Evolutionary conservation across 805 yeast genomes (phyloP).

Genomic region (Ogataea corticis): DNA sequence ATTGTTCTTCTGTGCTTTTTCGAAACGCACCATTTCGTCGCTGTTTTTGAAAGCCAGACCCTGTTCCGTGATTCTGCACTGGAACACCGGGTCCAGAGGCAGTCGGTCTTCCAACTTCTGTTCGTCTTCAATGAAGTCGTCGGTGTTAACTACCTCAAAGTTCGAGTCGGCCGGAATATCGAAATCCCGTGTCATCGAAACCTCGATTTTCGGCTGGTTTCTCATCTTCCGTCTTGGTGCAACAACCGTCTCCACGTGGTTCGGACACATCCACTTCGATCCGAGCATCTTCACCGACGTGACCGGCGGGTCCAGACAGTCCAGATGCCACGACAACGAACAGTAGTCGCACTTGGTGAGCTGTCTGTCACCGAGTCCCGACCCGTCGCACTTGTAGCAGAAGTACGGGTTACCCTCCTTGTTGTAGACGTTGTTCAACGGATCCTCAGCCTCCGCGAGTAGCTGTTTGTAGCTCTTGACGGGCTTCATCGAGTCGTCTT

Average conservation of each 20-base stretch:
- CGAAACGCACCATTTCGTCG: slow-evolving; percentile 26
- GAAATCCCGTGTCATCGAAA: slow-evolving; percentile 52
- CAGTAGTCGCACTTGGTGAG: slow-evolving; percentile 84
- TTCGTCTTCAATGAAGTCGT: slow-evolving; percentile 32
- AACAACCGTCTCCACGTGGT: slow-evolving; percentile 62
- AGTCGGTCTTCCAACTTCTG: slow-evolving; percentile 27
- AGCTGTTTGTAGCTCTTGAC: slow-evolving; percentile 42
- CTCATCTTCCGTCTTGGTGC: slow-evolving; percentile 50
- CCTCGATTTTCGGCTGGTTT: slow-evolving; percentile 54
- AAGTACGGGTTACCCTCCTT: slow-evolving; percentile 65
- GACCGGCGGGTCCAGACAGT: slow-evolving; percentile 78
- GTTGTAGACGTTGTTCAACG: slow-evolving; percentile 60
- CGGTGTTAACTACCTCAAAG: slow-evolving; percentile 51
- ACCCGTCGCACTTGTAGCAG: slow-evolving; percentile 75
- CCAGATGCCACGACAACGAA: slow-evolving; percentile 81
- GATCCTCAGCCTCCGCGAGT: slow-evolving; percentile 51
- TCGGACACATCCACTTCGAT: slow-evolving; percentile 88
- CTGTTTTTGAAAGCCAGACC: slow-evolving; percentile 34
- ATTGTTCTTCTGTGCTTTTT: slow-evolving; percentile 14
- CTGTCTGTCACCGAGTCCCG: slow-evolving; percentile 59
- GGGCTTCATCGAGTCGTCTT: slow-evolving; percentile 59
- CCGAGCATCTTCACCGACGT: slow-evolving; percentile 72
- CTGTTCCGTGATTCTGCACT: slow-evolving; percentile 32
- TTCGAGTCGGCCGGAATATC: slow-evolving; percentile 43
- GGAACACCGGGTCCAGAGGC: slow-evolving; percentile 39